These are phyloP conservation scores for Talaromyces ruber DNA, from an alignment of 495 filamentous ascomycete genomes.

Conservation along the genomic window DNA sequence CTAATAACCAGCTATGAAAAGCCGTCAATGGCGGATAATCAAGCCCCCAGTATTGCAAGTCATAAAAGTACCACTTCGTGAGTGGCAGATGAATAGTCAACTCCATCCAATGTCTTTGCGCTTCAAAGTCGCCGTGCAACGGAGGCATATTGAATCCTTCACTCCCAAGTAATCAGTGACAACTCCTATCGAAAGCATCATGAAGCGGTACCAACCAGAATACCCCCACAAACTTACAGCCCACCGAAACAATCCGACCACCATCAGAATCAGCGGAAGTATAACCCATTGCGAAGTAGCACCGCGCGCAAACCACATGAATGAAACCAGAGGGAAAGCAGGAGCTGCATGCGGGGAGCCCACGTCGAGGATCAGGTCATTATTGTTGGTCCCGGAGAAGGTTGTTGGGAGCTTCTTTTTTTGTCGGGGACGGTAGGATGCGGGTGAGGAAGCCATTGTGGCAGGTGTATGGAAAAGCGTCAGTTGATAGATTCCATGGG, in stretches of 20 bases:
- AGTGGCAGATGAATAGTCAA: slow-evolving; percentile 81
- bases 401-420: slow-evolving; percentile 42
- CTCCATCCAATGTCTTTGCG: slow-evolving; percentile 98
- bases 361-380: slow-evolving; percentile 32
- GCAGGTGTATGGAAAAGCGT: not conserved
- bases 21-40: slow-evolving; percentile 97
- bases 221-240: slow-evolving; percentile 87
- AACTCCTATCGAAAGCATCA: not conserved
- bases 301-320: slow-evolving; percentile 83
- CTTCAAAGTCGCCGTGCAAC: slow-evolving; percentile 95
- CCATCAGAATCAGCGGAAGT: slow-evolving; percentile 80
- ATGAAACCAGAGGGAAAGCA: slow-evolving; percentile 79
- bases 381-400: slow-evolving; percentile 42
- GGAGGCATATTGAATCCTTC: slow-evolving; percentile 72
- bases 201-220: slow-evolving; percentile 53
- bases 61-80: slow-evolving; percentile 95
- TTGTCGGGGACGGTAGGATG: slow-evolving; percentile 50
- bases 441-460: slow-evolving; percentile 9
- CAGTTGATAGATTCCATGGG: not conserved
- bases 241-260: slow-evolving; percentile 87
- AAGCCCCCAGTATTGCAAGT: slow-evolving; percentile 93
- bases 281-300: slow-evolving; percentile 88
- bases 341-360: slow-evolving; percentile 33
- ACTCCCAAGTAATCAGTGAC: not conserved
- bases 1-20: slow-evolving; percentile 92